Evolutionary conservation across 768 basidiomycete genomes (phyloP).

Genomic region (Mycena galericulata): DNA sequence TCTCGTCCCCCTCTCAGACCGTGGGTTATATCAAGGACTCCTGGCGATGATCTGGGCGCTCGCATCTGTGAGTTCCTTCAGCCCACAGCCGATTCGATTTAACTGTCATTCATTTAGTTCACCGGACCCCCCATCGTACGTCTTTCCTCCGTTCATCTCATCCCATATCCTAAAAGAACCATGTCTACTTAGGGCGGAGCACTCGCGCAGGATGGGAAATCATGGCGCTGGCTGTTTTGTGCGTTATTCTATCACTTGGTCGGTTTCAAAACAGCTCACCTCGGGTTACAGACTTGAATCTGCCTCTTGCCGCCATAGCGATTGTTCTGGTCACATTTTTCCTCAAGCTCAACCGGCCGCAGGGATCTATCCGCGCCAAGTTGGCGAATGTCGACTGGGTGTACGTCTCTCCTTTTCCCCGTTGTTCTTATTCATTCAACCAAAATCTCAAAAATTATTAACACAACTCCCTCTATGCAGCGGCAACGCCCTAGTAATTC

Average conservation of each 20-base stretch:
- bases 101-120: background rate
- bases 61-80: constrained; percentile 40
- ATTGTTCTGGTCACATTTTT: constrained; percentile 32
- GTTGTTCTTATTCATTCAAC: too few relatives aligned
- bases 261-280: too few relatives aligned
- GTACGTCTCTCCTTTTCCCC: constrained; percentile 44
- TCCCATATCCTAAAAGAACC: background rate
- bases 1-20: constrained; percentile 53
- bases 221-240: constrained; percentile 49
- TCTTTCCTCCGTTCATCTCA: background rate
- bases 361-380: constrained; percentile 42
- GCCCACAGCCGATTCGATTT: background rate
- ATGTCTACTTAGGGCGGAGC: constrained; percentile 30
- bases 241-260: background rate
- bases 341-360: constrained; percentile 41
- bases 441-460: background rate
- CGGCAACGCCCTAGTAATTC: constrained; percentile 49
- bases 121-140: constrained; percentile 21
- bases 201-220: constrained; percentile 27
- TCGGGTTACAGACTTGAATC: constrained; percentile 46
- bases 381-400: constrained; percentile 50
- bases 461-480: constrained; percentile 29
- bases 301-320: constrained; percentile 42
- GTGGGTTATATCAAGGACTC: constrained; percentile 49
- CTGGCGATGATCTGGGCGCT: constrained; percentile 44